Base-by-base conservation (phyloP, 1,284 basidiomycete species). In the Heterobasidion irregulare region DNA sequence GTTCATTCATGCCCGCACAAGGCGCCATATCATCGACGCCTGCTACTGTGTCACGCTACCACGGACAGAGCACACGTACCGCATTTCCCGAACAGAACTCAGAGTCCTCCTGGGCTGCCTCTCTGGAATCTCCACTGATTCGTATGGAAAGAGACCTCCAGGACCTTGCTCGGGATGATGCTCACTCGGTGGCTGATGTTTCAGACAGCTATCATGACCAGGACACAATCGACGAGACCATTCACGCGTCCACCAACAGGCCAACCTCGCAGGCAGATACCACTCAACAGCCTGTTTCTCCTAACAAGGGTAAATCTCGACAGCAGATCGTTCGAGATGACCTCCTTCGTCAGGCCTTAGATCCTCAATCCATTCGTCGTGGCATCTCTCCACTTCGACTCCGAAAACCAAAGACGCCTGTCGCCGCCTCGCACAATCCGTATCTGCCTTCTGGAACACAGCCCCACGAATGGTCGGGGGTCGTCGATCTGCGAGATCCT, bases 11-110 rank as follows among this genome's bases (percentile, higher is more conserved):
- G 67, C 86, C 85, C 12, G 75, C 73, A 3, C 75, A 82, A 50
- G 84, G 77, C 13, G 84, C 85, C 0, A 73, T 86, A 53, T 86
- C 87, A 1, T 91, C 88, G 3, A 90, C 88, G 0, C 87, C 88
- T 12, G 84, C 86, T n/a, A 76, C 75, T 13, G 58, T 61, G 5
- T 64, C 63, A 32, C 68, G 63, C 26, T 66, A 62, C 65, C 81
- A 62, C 58, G 64, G 54, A 58, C 70, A 68, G 48, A 65, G 67
- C 57, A 63, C 65, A 0, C 63, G 74, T 35, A 68, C 78, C 56
- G 74, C 64, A 35, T 74, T 75, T 53, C 59, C 64, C 3, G 73
- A 64, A 56, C 68, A 73, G 44, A 69, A 64, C 16, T 68, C 71
- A 47, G 78, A 78, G 41, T 66, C 81, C 1, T 83, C 85, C 26